A percentile compares a stretch with the other conserved stretches of the same genome.
phyloP scores from a whole-genome alignment of 164 flowering plant species.

The Aristolochia californica region DNA sequence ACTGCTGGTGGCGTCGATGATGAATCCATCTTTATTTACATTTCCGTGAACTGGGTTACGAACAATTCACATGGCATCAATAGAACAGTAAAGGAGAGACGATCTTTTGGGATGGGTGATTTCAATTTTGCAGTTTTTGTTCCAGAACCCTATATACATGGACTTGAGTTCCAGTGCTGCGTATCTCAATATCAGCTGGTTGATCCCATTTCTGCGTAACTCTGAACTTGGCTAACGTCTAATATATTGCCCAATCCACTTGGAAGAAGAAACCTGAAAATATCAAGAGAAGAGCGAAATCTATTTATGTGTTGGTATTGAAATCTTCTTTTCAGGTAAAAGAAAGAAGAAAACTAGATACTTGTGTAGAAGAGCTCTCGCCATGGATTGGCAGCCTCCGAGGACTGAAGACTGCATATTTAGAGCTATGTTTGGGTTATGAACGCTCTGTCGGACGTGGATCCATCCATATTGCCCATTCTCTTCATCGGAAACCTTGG shows the following conservation, averaged over 20 bases:
- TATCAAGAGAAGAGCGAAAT: background rate
- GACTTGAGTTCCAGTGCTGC: too few relatives aligned
- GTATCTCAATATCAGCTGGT: constrained; percentile 3
- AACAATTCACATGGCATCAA: too few relatives aligned
- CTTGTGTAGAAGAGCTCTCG: constrained; percentile 43
- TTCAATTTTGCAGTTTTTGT: too few relatives aligned
- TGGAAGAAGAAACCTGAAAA: constrained; percentile 47
- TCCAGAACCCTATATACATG: too few relatives aligned
- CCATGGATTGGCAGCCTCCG: constrained; percentile 68
- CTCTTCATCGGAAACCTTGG: constrained; percentile 46
- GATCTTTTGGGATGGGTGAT: too few relatives aligned
- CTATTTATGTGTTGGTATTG: background rate
- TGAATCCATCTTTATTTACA: too few relatives aligned
- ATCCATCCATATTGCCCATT: constrained; percentile 73
- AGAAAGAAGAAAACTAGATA: constrained; percentile 18
- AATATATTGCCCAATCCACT: constrained; percentile 45
- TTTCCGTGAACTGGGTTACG: too few relatives aligned
- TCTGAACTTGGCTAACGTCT: constrained; percentile 48
- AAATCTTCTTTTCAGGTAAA: background rate
- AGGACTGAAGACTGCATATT: constrained; percentile 61
- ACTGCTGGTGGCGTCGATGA: too few relatives aligned
- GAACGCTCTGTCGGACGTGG: constrained; percentile 81
- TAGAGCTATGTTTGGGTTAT: constrained; percentile 85
- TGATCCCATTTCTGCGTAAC: constrained; percentile 31
- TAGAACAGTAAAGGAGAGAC: too few relatives aligned